Evolutionary conservation across 768 basidiomycete species (phyloP), one percentile per base, ranked within the genome.

Genomic region (Leccinellum luteum): DNA sequence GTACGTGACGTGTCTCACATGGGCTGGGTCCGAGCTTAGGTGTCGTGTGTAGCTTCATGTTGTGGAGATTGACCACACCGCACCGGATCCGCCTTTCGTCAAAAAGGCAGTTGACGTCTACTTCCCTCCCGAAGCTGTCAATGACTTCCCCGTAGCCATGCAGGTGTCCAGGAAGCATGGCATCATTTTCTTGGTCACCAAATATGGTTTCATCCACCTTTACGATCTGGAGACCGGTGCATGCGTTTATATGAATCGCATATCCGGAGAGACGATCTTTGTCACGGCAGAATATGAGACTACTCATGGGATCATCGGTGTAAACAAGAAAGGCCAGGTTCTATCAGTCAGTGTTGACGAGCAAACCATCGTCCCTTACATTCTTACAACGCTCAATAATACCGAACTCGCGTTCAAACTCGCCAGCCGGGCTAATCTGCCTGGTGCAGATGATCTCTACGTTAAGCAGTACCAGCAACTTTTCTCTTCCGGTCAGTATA

Each of bases 191-290:
- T 83, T 99, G 56, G 92, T 98, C 70, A 98, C 97, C 55, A 99
- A 99, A 74, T 98, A 93, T 71, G 97, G 97, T 43, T 99, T 99
- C 78, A 98, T 99, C 69, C 97, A 98, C 74, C 83, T 99, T 14
- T 99, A 99, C 74, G 97, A 99, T 75, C 85, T 98, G 62, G 97
- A 99, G 74, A 85, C 94, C 9, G 97, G 95, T 56, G 88, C 92
- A 45, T 98, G 97, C 76, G 86, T 99, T 58, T 99, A 98, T 80
- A 99, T 99, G 97, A 99, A 99, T 82, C 90, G 97, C 63, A 99
- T 99, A 72, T 94, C 92, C 44, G 96, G 97, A 32, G 97, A 99
- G 78, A 98, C 97, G 32, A 98, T 99, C 71, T 99, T 99, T 71
- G 94, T 97, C 47, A 98, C 97, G 13, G 92, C 96, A 32, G 95